Evolutionary conservation across 495 filamentous ascomycete genomes (phyloP).

Genomic region (Neurospora tetrasperma): DNA sequence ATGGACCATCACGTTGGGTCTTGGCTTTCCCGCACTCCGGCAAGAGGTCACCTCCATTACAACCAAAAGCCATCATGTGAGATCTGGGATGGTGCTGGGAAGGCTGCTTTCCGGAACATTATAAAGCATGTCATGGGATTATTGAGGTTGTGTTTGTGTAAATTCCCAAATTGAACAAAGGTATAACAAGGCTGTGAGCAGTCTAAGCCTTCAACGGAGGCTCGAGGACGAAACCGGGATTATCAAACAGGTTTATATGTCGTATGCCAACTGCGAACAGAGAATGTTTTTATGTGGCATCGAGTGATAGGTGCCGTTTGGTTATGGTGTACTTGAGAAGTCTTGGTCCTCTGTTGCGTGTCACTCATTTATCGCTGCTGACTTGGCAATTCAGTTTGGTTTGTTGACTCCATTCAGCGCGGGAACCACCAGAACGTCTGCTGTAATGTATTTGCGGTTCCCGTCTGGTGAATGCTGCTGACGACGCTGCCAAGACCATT

Average conservation of each 20-base stretch:
- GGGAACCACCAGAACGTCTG: no score
- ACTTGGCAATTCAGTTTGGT: neutral
- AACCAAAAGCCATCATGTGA: neutral
- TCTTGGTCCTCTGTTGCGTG: neutral
- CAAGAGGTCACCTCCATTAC: neutral
- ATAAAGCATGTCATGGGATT: neutral
- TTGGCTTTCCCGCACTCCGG: neutral
- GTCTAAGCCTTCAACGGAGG: neutral
- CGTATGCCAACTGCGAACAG: neutral
- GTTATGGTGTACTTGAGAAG: neutral
- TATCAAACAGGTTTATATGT: neutral
- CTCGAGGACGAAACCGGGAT: neutral
- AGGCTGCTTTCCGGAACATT: no score
- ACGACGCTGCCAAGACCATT: neutral
- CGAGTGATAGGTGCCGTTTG: neutral
- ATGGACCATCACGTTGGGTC: neutral
- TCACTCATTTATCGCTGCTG: neutral
- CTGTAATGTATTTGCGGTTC: neutral
- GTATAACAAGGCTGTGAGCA: neutral
- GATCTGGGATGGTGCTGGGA: neutral
- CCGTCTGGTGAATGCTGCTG: neutral
- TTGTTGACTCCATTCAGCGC: neutral
- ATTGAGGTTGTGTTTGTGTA: neutral
- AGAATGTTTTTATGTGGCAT: neutral
- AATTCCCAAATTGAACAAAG: neutral